Percentiles rank a stretch among this genome's conserved stretches.
Conservation (phyloP, 805 yeast genomes). For the Saturnispora galanensis region DNA sequence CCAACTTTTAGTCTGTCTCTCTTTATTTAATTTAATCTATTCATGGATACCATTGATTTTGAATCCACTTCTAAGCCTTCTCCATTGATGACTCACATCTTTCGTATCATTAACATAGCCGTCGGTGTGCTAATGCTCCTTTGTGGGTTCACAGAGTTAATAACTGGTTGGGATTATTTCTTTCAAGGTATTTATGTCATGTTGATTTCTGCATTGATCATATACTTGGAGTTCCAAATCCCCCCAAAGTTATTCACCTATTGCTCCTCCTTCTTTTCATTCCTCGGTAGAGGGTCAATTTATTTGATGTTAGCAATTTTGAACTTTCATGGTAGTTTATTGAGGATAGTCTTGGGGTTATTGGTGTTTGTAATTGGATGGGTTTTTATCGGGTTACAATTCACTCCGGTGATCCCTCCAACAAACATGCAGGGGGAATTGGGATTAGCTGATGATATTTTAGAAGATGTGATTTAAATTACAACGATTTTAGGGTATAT, state of each 20-base stretch:
- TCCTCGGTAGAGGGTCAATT: conserved; percentile 64
- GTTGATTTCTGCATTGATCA: conserved; percentile 43
- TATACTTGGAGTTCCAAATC: conserved; percentile 35
- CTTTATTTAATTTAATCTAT: neutral
- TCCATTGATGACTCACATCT: conserved; percentile 24
- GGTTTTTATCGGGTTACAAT: conserved; percentile 52
- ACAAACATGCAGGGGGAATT: conserved; percentile 62
- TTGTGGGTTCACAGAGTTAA: conserved; percentile 41
- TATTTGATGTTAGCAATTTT: conserved; percentile 42
- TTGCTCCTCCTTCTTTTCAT: conserved; percentile 59
- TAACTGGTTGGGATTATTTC: conserved; percentile 33
- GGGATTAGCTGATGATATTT: conserved; percentile 25
- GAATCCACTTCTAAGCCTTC: conserved; percentile 21
- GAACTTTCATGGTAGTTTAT: conserved; percentile 37
- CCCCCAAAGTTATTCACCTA: conserved; percentile 56
- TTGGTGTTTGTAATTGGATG: conserved; percentile 53
- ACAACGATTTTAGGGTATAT: neutral
- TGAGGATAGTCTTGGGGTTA: conserved; percentile 50
- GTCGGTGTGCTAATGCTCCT: conserved; percentile 44
- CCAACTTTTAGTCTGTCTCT: neutral
- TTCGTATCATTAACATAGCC: conserved; percentile 42
- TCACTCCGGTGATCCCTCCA: conserved; percentile 68
- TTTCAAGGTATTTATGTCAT: conserved; percentile 50
- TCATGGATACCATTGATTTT: conserved; percentile 32
- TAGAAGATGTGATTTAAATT: conserved; percentile 25